Percentiles rank a stretch among this genome's conserved stretches.
These are phyloP conservation scores for Colletotrichum karsti DNA, from an alignment of 2,329 filamentous ascomycete genomes.

Conservation along the genomic window DNA sequence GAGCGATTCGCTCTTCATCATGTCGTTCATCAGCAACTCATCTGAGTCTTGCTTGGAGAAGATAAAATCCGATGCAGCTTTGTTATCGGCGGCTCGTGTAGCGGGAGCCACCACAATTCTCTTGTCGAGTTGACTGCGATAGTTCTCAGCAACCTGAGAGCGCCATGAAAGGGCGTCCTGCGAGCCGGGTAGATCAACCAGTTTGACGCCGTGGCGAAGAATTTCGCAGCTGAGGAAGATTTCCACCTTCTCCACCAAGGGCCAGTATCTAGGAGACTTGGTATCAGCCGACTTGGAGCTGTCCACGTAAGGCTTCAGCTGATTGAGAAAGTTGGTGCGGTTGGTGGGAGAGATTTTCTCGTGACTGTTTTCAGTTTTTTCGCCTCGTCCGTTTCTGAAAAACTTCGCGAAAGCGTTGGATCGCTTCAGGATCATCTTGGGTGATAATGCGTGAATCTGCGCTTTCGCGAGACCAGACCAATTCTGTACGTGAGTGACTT, in stretches of 20 bases:
- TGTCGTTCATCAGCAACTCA: conserved; percentile 26
- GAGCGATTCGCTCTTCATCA: conserved; percentile 10
- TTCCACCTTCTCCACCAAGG: conserved; percentile 28
- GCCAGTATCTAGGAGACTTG: conserved; percentile 13
- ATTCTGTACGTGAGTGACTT: background rate
- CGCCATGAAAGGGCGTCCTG: conserved; percentile 27
- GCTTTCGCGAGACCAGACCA: conserved; percentile 23
- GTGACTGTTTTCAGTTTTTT: background rate
- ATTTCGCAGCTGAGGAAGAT: conserved; percentile 17
- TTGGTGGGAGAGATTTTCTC: background rate
- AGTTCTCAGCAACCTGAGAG: conserved; percentile 14
- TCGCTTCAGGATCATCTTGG: background rate
- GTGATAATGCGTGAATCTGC: background rate
- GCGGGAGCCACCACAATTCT: conserved; percentile 25
- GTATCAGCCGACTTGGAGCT: background rate
- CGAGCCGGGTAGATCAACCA: conserved; percentile 31
- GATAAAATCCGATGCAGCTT: conserved; percentile 24
- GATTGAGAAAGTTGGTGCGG: background rate
- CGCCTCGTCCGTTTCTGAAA: background rate
- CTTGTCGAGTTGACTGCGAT: conserved; percentile 13
- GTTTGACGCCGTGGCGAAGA: conserved; percentile 25
- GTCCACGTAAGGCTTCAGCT: conserved; percentile 22
- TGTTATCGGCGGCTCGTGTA: conserved; percentile 29
- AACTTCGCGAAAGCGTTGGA: background rate
- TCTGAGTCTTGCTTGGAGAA: conserved; percentile 18